Percentiles rank a stretch among this genome's conserved stretches.
Evolutionary conservation across 148 eudicot genomes (phyloP).

Genomic region (Linanthus parryae): DNA sequence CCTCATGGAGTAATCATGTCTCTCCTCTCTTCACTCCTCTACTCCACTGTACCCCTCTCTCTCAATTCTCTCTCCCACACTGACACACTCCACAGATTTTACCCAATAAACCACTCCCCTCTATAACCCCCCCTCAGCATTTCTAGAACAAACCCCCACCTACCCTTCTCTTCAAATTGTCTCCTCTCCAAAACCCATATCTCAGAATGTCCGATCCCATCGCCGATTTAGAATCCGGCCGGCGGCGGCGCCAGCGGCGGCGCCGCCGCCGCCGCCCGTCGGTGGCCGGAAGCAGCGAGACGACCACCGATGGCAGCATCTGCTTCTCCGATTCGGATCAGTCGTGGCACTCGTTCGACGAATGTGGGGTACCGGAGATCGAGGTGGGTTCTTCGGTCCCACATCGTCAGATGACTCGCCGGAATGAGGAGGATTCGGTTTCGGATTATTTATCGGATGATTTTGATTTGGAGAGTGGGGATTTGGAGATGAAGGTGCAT

Average conservation of each 20-base stretch:
- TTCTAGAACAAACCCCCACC: too few species aligned
- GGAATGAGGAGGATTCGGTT: not conserved
- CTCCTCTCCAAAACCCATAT: too few species aligned
- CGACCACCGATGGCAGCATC: slow-evolving; percentile 14
- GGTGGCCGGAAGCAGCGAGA: slow-evolving; percentile 6
- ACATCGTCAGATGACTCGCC: too few species aligned
- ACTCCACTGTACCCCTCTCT: too few species aligned
- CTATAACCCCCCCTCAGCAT: too few species aligned
- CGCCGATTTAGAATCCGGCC: slow-evolving; percentile 6
- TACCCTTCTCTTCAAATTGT: too few species aligned
- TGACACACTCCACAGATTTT: too few species aligned
- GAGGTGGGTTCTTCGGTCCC: slow-evolving; percentile 9
- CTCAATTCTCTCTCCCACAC: too few species aligned
- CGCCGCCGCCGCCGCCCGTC: not conserved
- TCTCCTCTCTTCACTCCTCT: too few species aligned
- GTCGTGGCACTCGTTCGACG: slow-evolving; percentile 11
- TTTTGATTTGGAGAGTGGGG: slow-evolving; percentile 25
- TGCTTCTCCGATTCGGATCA: slow-evolving; percentile 9
- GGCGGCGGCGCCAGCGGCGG: slow-evolving; percentile 8
- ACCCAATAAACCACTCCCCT: too few species aligned
- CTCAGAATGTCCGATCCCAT: too few species aligned
- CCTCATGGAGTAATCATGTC: too few species aligned
- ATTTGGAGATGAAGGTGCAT: slow-evolving; percentile 12
- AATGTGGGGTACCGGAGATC: slow-evolving; percentile 8
- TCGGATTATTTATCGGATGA: slow-evolving; percentile 11